Evolutionary conservation across 495 filamentous ascomycete genomes (phyloP).

Genomic region (Annulohypoxylon moriforme): DNA sequence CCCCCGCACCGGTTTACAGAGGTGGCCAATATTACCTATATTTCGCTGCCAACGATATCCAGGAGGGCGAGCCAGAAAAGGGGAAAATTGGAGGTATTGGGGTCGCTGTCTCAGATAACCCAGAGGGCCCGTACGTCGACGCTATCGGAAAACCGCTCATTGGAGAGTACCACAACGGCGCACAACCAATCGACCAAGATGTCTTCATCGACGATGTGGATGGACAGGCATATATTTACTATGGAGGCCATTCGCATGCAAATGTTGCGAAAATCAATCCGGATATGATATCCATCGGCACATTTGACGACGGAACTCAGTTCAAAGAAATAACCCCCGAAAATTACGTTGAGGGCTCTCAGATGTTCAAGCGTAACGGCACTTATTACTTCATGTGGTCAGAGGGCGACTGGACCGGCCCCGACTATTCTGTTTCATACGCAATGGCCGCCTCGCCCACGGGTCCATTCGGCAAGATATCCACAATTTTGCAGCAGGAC

Average conservation of each 20-base stretch:
- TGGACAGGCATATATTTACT: conserved; percentile 62
- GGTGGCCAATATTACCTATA: conserved; percentile 64
- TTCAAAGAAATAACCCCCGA: conserved; percentile 57
- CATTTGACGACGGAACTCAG: conserved; percentile 45
- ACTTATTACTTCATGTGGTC: conserved; percentile 63
- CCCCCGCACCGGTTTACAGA: conserved; percentile 59
- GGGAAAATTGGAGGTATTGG: conserved; percentile 55
- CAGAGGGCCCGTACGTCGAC: conserved; percentile 60
- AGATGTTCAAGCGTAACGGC: conserved; percentile 58
- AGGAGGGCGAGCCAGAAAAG: conserved; percentile 27
- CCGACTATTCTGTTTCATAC: conserved; percentile 61
- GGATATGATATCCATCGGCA: conserved; percentile 57
- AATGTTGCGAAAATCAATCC: conserved; percentile 57
- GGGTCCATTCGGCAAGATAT: conserved; percentile 54
- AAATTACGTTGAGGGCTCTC: conserved; percentile 58
- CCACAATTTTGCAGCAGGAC: conserved; percentile 57
- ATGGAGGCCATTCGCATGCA: conserved; percentile 60
- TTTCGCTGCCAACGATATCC: conserved; percentile 61
- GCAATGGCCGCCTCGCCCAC: conserved; percentile 56
- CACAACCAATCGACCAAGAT: conserved; percentile 63
- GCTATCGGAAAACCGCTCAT: conserved; percentile 58
- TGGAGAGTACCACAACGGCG: conserved; percentile 51
- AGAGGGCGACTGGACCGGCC: conserved; percentile 58
- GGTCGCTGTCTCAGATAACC: conserved; percentile 56
- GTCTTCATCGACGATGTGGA: conserved; percentile 61